Percentiles rank a stretch among this genome's conserved stretches.
Conservation (phyloP, 2,329 filamentous ascomycete genomes). For the Amauroascus verrucosus region DNA sequence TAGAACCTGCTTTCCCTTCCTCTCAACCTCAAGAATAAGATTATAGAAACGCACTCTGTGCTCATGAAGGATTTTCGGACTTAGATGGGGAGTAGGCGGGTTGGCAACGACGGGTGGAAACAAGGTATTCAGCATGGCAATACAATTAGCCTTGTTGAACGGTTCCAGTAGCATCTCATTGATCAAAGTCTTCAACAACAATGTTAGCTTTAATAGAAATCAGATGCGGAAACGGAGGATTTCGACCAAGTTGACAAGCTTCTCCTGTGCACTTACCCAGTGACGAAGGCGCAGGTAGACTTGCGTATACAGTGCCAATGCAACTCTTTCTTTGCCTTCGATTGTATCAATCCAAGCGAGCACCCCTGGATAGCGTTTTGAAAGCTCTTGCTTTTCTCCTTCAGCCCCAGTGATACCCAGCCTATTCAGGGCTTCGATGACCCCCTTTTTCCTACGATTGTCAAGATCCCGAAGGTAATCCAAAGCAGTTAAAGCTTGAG, state of each 20-base stretch:
- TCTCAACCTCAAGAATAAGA: constrained; percentile 49
- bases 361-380: constrained; percentile 44
- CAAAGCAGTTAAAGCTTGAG: constrained; percentile 53
- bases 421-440: constrained; percentile 44
- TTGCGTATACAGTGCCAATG: constrained; percentile 50
- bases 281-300: constrained; percentile 52
- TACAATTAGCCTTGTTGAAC: constrained; percentile 55
- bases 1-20: constrained; percentile 44
- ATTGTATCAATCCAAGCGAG: constrained; percentile 46
- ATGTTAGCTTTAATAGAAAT: not conserved
- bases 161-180: constrained; percentile 54
- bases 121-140: constrained; percentile 58
- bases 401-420: constrained; percentile 44
- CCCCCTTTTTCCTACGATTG: constrained; percentile 48
- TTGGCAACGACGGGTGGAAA: constrained; percentile 47
- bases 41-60: constrained; percentile 55
- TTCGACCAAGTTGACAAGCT: not conserved
- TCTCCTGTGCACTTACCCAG: constrained; percentile 42
- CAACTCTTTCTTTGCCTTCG: constrained; percentile 41
- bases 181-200: constrained; percentile 45
- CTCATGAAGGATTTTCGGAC: constrained; percentile 41
- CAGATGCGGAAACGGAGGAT: not conserved
- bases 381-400: constrained; percentile 41
- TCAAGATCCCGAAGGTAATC: constrained; percentile 58
- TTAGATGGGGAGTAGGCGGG: constrained; percentile 44